These are phyloP conservation scores for Ceratobasidium sp. DNA, from an alignment of 1,284 basidiomycete genomes.

Conservation along the genomic window DNA sequence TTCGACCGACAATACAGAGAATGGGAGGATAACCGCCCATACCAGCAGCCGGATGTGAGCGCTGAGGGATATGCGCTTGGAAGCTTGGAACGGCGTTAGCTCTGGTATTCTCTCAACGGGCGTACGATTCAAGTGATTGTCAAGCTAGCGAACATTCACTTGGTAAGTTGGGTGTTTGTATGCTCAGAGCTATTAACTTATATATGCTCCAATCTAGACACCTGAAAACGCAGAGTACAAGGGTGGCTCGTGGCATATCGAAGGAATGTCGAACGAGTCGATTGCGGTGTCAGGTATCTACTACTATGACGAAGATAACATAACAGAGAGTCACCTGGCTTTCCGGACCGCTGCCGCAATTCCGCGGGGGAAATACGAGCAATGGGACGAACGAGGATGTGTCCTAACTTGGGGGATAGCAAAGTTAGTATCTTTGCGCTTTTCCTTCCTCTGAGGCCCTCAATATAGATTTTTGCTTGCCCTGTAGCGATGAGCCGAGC, in stretches of 20 bases:
- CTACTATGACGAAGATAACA: conserved; percentile 50
- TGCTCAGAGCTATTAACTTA: conserved; percentile 57
- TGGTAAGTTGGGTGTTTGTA: conserved; percentile 48
- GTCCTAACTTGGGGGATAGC: conserved; percentile 21
- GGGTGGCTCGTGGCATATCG: conserved; percentile 57
- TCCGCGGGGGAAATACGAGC: conserved; percentile 12
- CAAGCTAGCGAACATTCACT: conserved; percentile 62
- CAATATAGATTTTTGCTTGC: too few relatives aligned
- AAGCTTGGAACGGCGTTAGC: conserved; percentile 42
- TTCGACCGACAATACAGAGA: conserved; percentile 8
- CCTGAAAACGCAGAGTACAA: conserved; percentile 56
- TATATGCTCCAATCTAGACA: conserved; percentile 53
- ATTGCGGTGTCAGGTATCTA: conserved; percentile 62
- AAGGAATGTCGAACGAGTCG: conserved; percentile 63
- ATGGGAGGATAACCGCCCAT: conserved; percentile 19
- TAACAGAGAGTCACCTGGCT: conserved; percentile 28
- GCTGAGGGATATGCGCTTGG: conserved; percentile 29
- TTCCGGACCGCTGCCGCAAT: conserved; percentile 32
- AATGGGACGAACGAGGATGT: conserved; percentile 14
- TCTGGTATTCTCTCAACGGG: conserved; percentile 47
- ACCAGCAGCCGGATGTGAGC: conserved; percentile 46
- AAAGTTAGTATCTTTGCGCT: too few relatives aligned
- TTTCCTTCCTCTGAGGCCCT: too few relatives aligned
- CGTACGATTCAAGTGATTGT: conserved; percentile 60
- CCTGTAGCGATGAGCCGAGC: conserved; percentile 25